phyloP scores from a whole-genome alignment of 1,284 basidiomycete species.

The Ustilago esculenta region DNA sequence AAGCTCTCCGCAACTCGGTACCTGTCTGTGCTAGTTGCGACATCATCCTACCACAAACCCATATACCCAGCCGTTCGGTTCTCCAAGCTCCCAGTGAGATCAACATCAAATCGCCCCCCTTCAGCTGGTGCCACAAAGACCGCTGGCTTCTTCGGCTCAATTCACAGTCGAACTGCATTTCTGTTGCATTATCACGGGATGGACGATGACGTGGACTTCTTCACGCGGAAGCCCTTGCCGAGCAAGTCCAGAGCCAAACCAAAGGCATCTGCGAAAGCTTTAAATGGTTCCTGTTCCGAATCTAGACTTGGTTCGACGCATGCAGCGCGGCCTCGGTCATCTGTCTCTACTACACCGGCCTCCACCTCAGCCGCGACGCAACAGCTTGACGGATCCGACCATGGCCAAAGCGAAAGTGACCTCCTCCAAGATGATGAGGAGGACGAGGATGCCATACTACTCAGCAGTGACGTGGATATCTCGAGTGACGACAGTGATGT shows the following conservation, averaged over 20 bases:
- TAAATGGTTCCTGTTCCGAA: too few species aligned
- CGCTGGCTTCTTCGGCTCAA: too few species aligned
- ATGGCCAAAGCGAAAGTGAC: slow-evolving; percentile 3
- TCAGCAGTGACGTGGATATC: slow-evolving; percentile 17
- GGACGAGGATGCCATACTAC: slow-evolving; percentile 1
- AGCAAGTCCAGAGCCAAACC: slow-evolving; percentile 15
- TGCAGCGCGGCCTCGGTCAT: too few species aligned
- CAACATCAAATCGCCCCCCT: too few species aligned
- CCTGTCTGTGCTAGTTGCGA: too few species aligned
- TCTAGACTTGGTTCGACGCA: too few species aligned
- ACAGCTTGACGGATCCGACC: background rate
- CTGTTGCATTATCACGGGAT: slow-evolving; percentile 4
- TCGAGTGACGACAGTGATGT: slow-evolving; percentile 21
- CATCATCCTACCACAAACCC: too few species aligned
- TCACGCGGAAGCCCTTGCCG: slow-evolving; percentile 18
- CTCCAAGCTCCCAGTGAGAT: too few species aligned
- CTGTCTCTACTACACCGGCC: background rate
- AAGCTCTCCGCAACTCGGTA: too few species aligned
- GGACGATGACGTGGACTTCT: slow-evolving; percentile 41
- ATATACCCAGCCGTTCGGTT: too few species aligned
- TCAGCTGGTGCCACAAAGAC: too few species aligned
- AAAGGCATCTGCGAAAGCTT: slow-evolving; percentile 1
- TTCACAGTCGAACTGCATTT: background rate
- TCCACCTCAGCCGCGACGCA: slow-evolving; percentile 2
- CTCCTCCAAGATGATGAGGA: slow-evolving; percentile 22